phyloP scores from a whole-genome alignment of 2,329 filamentous ascomycete species.

The Paecilomyces dactylethromorphus region DNA sequence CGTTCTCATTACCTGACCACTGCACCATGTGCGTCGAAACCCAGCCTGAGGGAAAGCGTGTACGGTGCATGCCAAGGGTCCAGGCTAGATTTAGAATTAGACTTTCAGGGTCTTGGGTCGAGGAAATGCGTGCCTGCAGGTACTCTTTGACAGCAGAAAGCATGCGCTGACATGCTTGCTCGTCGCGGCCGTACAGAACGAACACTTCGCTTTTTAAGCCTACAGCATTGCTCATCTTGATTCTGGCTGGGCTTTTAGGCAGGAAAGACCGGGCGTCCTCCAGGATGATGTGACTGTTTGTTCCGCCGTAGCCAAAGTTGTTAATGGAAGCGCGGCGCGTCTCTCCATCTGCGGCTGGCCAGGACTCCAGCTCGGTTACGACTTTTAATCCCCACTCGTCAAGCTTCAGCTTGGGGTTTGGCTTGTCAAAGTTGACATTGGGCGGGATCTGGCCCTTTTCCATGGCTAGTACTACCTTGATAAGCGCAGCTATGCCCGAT shows the following conservation, averaged over 20 bases:
- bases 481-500: conserved; percentile 6
- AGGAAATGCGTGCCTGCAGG: not conserved
- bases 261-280: conserved; percentile 6
- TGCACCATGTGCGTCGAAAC: not conserved
- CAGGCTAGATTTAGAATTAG: not conserved
- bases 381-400: not conserved
- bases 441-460: conserved; percentile 6
- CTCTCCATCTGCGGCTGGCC: not conserved
- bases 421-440: conserved; percentile 3
- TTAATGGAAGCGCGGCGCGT: conserved; percentile 3
- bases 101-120: not conserved
- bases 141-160: not conserved
- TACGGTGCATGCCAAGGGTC: not conserved
- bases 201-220: not conserved
- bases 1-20: not conserved
- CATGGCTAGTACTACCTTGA: conserved; percentile 12
- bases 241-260: not conserved
- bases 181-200: not conserved
- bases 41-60: not conserved
- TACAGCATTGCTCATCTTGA: not conserved
- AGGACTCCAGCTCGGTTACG: conserved; percentile 4
- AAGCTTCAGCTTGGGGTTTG: conserved; percentile 2
- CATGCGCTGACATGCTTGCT: not conserved
- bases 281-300: conserved; percentile 22
- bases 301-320: conserved; percentile 22